A percentile compares a stretch with the other conserved stretches of the same genome.
Evolutionary conservation across 352 stramenopile species (phyloP).

Genomic region (Phytopythium oedochilum): DNA sequence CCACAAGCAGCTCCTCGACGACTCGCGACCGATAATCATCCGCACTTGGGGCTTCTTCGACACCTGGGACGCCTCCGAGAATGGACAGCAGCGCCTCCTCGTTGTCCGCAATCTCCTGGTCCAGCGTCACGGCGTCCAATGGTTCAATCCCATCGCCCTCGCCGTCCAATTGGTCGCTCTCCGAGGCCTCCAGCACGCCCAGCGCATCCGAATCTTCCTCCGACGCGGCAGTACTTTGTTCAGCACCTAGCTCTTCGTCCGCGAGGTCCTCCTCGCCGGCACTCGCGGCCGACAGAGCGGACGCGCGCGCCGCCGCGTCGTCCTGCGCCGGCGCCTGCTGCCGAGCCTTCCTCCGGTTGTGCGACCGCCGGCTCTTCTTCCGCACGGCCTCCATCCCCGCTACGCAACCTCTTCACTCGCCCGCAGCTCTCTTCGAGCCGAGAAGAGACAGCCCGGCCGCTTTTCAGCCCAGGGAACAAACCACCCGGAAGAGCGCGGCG

Average conservation of each 20-base stretch:
- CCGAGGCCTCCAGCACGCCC: constrained; percentile 4
- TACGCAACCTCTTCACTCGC: background rate
- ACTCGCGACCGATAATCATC: background rate
- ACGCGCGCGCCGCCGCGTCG: background rate
- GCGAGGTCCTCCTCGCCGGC: background rate
- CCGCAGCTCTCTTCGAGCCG: background rate
- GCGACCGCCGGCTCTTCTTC: constrained; percentile 2
- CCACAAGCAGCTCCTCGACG: constrained; percentile 14
- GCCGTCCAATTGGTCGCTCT: background rate
- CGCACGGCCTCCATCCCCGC: constrained; percentile 8
- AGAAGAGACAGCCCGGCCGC: background rate
- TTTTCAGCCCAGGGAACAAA: too few species aligned
- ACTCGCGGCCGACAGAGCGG: background rate
- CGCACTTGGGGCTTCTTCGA: background rate
- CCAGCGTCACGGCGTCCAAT: constrained; percentile 8
- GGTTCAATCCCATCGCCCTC: constrained; percentile 13
- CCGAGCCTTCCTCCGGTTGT: background rate
- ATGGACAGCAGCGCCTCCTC: constrained; percentile 55
- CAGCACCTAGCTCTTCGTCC: background rate
- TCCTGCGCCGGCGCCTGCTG: background rate
- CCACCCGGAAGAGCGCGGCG: background rate
- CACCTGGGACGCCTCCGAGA: constrained; percentile 12
- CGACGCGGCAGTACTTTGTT: background rate
- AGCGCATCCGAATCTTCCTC: background rate
- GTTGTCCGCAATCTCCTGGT: constrained; percentile 49